phyloP scores from a whole-genome alignment of 352 stramenopile genomes.

The Pythium aphanidermatum region DNA sequence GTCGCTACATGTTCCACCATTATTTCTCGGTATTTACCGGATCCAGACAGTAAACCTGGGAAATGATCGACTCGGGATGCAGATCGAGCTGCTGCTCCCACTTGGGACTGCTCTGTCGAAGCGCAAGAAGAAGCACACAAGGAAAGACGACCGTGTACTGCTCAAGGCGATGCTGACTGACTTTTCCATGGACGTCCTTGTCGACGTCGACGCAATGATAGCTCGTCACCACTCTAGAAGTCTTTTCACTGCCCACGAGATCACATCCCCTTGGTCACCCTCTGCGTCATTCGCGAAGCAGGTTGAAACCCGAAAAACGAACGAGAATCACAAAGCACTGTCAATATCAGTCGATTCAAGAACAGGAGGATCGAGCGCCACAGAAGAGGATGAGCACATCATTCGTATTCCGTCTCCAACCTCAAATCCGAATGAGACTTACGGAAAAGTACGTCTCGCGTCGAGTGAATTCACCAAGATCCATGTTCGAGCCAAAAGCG shows the following conservation, averaged over 20 bases:
- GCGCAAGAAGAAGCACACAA: not conserved
- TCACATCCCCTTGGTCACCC: constrained; percentile 31
- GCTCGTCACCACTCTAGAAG: constrained; percentile 31
- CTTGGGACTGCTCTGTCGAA: not conserved
- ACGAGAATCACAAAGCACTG: constrained; percentile 28
- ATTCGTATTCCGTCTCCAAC: constrained; percentile 15
- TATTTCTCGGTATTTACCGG: constrained; percentile 54
- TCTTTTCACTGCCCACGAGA: constrained; percentile 21
- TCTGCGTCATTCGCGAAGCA: constrained; percentile 23
- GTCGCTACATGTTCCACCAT: constrained; percentile 33
- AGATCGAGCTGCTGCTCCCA: constrained; percentile 52
- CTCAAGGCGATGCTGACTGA: constrained; percentile 40
- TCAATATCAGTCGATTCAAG: constrained; percentile 24
- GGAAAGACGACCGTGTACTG: constrained; percentile 13
- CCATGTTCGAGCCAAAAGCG: constrained; percentile 44
- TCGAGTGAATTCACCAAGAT: constrained; percentile 64
- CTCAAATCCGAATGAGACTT: constrained; percentile 5
- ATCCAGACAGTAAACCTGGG: constrained; percentile 41
- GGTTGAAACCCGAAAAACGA: constrained; percentile 25
- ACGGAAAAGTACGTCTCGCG: constrained; percentile 24
- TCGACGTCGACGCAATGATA: constrained; percentile 56
- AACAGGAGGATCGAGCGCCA: constrained; percentile 1
- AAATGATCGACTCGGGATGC: constrained; percentile 38
- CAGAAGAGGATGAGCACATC: constrained; percentile 3
- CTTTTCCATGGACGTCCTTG: constrained; percentile 40